Evolutionary conservation across 768 basidiomycete genomes (phyloP).

Genomic region (Amanita rimosa): DNA sequence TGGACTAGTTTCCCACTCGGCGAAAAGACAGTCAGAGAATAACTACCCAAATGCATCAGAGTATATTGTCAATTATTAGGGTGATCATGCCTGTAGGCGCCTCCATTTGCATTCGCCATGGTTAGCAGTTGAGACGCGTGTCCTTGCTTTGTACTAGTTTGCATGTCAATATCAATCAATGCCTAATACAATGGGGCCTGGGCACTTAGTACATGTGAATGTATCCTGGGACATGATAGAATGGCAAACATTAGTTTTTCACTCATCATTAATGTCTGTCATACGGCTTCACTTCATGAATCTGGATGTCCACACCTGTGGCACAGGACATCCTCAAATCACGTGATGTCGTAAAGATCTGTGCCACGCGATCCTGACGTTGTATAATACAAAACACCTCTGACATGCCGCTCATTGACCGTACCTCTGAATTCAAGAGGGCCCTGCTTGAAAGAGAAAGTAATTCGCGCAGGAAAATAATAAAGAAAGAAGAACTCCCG

Average conservation of each 20-base stretch:
- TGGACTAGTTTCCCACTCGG: conserved; percentile 98
- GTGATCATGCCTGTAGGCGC: conserved; percentile 55
- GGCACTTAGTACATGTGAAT: no score
- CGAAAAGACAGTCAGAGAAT: conserved; percentile 98
- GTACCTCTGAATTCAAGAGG: conserved; percentile 52
- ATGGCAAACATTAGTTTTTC: neutral
- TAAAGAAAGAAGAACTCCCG: conserved; percentile 22
- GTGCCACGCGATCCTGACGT: neutral
- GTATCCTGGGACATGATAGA: no score
- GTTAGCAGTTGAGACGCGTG: conserved; percentile 5
- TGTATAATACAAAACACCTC: neutral
- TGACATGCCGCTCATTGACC: conserved; percentile 45
- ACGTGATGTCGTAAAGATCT: neutral
- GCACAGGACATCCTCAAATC: no score
- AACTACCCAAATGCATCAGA: conserved; percentile 37
- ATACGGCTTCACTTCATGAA: no score
- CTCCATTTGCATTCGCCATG: conserved; percentile 78
- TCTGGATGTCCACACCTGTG: no score
- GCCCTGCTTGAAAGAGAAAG: conserved; percentile 36
- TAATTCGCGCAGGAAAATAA: conserved; percentile 32
- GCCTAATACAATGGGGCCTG: no score
- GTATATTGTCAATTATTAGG: conserved; percentile 5
- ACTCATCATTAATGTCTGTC: conserved; percentile 16
- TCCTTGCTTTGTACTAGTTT: conserved; percentile 8
- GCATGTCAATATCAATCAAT: no score